Conservation (phyloP, 2,329 filamentous ascomycete species). For the Fusarium bactridioides region DNA sequence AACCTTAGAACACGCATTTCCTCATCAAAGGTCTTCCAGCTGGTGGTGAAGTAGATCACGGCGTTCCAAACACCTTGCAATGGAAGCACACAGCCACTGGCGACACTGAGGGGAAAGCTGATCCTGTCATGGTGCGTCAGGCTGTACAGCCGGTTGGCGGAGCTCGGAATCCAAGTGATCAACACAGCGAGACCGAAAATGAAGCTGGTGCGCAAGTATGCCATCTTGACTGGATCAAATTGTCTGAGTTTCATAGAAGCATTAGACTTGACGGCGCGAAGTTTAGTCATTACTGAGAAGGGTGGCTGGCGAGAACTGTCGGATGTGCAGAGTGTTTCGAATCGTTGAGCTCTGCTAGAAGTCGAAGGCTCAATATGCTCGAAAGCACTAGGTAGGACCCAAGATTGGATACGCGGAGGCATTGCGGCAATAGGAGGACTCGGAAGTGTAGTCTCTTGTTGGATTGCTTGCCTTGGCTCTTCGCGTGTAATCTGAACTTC, state of each 20-base stretch:
- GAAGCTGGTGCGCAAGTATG: slow-evolving; percentile 67
- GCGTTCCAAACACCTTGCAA: slow-evolving; percentile 84
- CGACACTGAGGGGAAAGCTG: slow-evolving; percentile 72
- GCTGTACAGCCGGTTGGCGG: slow-evolving; percentile 76
- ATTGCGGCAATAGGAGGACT: slow-evolving; percentile 17
- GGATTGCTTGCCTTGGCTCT: slow-evolving; percentile 19
- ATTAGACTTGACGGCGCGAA: slow-evolving; percentile 40
- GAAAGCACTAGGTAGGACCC: slow-evolving; percentile 31
- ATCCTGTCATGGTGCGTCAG: slow-evolving; percentile 59
- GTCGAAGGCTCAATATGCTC: slow-evolving; percentile 21
- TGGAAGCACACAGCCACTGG: slow-evolving; percentile 75
- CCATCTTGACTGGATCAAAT: slow-evolving; percentile 64
- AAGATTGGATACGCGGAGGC: slow-evolving; percentile 35
- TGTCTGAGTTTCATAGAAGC: slow-evolving; percentile 45
- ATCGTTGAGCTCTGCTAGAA: slow-evolving; percentile 31
- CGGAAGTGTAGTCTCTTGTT: slow-evolving; percentile 13
- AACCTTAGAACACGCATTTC: slow-evolving; percentile 32
- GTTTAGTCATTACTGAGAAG: slow-evolving; percentile 27
- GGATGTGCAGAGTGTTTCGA: slow-evolving; percentile 44
- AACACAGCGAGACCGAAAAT: slow-evolving; percentile 67
- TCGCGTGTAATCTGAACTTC: slow-evolving; percentile 56
- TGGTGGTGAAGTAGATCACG: slow-evolving; percentile 77
- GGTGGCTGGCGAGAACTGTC: slow-evolving; percentile 22
- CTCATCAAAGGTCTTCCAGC: slow-evolving; percentile 51
- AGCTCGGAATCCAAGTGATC: slow-evolving; percentile 71